Evolutionary conservation across 1,284 basidiomycete species (phyloP).

Genomic region (Fomes fomentarius): DNA sequence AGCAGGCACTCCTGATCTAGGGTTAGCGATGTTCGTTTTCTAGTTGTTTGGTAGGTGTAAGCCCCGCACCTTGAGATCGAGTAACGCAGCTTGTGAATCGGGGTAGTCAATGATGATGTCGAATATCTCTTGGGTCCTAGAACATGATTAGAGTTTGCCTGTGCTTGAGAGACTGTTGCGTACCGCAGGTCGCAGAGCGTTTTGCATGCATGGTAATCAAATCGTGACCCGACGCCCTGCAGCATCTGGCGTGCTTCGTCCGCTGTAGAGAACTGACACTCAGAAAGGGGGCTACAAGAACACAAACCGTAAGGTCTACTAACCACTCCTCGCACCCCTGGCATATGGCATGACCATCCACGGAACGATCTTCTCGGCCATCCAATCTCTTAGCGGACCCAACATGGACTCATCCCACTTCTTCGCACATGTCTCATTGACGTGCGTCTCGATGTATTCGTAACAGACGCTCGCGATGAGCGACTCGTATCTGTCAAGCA

Average conservation of each 20-base stretch:
- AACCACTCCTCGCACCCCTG: conserved; percentile 59
- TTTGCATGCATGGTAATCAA: conserved; percentile 92
- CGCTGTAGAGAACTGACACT: conserved; percentile 39
- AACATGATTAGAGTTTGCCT: neutral
- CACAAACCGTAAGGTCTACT: conserved; percentile 23
- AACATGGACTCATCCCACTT: conserved; percentile 76
- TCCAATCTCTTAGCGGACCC: conserved; percentile 68
- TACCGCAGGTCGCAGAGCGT: conserved; percentile 85
- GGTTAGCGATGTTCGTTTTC: too few species aligned
- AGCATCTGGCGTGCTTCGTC: conserved; percentile 75
- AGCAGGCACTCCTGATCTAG: conserved; percentile 67
- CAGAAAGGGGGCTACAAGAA: neutral
- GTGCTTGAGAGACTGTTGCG: conserved; percentile 18
- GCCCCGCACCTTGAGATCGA: conserved; percentile 85
- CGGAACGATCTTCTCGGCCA: conserved; percentile 75
- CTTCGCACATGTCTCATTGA: conserved; percentile 65
- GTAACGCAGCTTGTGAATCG: conserved; percentile 83
- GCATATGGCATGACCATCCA: conserved; percentile 87
- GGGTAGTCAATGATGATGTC: conserved; percentile 96
- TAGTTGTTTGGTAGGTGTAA: too few species aligned
- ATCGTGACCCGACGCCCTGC: conserved; percentile 81
- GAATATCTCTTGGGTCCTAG: conserved; percentile 86
- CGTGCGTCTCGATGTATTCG: conserved; percentile 79
- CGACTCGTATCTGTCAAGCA: conserved; percentile 85
- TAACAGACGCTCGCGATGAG: conserved; percentile 85